Evolutionary conservation across 208 protist species (phyloP).

Genomic region (Leishmania mexicana): DNA sequence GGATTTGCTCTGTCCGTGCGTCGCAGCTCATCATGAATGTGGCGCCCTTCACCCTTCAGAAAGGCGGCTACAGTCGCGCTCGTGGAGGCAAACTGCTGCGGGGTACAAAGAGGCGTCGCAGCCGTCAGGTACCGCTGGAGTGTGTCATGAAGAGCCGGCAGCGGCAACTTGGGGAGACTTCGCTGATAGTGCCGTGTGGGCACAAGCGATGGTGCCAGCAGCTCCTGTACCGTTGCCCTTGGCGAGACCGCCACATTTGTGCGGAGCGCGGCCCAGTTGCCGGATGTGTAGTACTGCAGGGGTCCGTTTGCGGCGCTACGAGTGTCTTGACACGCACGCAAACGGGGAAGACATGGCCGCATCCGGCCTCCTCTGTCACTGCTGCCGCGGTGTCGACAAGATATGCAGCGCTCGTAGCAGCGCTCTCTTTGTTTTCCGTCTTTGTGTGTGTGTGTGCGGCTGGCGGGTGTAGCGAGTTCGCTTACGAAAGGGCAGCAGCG

Average conservation of each 20-base stretch:
- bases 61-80: constrained; percentile 54
- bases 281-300: constrained; percentile 1
- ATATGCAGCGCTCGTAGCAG: neutral
- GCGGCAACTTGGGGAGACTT: constrained; percentile 75
- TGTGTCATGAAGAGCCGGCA: constrained; percentile 67
- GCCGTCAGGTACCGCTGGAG: constrained; percentile 52
- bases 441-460: neutral
- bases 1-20: constrained; percentile 79
- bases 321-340: constrained; percentile 1
- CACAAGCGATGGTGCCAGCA: constrained; percentile 31
- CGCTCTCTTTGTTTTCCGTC: neutral
- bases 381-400: neutral
- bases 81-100: constrained; percentile 41
- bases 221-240: constrained; percentile 17
- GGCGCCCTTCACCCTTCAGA: constrained; percentile 43
- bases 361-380: neutral
- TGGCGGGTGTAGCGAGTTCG: neutral
- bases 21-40: constrained; percentile 72
- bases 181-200: constrained; percentile 85
- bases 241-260: constrained; percentile 6
- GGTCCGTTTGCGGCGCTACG: neutral
- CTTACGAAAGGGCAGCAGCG: neutral
- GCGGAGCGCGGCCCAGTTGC: constrained; percentile 45
- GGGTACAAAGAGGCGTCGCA: constrained; percentile 60
- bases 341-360: constrained; percentile 2